Base-by-base conservation (phyloP, 1,284 basidiomycete genomes). In the Entoloma clypeatum region DNA sequence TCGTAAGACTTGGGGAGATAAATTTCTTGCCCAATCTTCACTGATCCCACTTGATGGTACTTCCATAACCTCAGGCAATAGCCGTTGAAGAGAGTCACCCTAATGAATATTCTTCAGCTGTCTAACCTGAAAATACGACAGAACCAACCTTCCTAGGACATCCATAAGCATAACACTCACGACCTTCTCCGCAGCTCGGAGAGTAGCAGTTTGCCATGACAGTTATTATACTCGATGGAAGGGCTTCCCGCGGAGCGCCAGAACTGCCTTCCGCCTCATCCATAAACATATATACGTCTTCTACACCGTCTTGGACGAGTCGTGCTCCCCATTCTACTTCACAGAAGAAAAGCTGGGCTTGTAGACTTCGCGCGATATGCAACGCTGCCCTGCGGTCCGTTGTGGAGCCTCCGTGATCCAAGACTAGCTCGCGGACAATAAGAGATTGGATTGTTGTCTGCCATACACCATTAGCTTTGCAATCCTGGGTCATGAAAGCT, bases 251-350 rank as follows among this genome's bases (percentile, higher is more conserved):
- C 36, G 61, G 72, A 1, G 69, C 64, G 45, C 81, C 79, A 2
- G 78, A 75, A 13, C 56, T 53, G 16, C 82, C 81, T 42, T 85
- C 85, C 48, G 82, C 77, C 53, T 96, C 93, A 48, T 92, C 92
- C 63, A 93, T 72, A 68, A 99, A 97, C 77, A 91, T 92, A 65
- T 92, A 97, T 5, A 98, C 92, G 53, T 96, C 92, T 53, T 96
- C 93, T 2, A 93, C 86, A 4, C 91, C 86, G 57, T 97, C 95
- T 44, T 86, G 82, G 32, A 98, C 65, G 1, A 83, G 73, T 17
- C 82, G 80, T 43, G 84, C 81, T 23, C 90, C 92, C 91, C 93
- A 96, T 61, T 97, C 94, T 5, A 97, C 94, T 60, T 99, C 95
- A 59, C 95, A 92, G 60, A 98, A 93, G 73, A 93, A 96, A 5